Evolutionary conservation across 2,329 filamentous ascomycete species (phyloP), one percentile per base, ranked within the genome.

Genomic region (Aschersonia sp.): DNA sequence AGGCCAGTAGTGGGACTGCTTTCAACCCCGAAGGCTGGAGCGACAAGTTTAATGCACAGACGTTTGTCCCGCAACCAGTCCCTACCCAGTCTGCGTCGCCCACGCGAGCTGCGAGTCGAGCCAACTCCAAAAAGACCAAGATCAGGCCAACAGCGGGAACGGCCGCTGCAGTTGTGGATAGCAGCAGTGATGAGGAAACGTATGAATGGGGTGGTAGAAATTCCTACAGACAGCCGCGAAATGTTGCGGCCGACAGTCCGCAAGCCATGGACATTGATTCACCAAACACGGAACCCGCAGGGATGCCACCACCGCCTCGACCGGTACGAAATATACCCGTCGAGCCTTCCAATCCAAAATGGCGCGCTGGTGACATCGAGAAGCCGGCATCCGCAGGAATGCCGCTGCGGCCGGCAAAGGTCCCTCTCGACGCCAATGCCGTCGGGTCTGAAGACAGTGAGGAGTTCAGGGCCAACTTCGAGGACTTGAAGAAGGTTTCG

Each of bases 251-350:
- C 9, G 67, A 67, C 37, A 77, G 72, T 51, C 73, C 76, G 3
- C 75, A 72, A 49, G 76, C 77, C 11, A 83, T 83, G 79, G 79
- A 83, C 52, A 80, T 83, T 45, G 79, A 83, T 54, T 69, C 73
- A 5, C 74, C 76, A 45, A 61, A 56, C 37, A 53, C 49, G 5
- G 45, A 41, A 56, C 63, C 52, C 47, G 56, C 41, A 53, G 59
- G 44, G 46, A 55, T 44, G 35, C 49, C 45, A 7, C 50, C 54
- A 8, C 50, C 50, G 11, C 51, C 52, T 44, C 39, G 52, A 30
- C 51, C 46, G 35, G 68, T 68, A 22, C 69, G 77, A 32, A 76
- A 72, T 39, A 77, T 80, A 39, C 68, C 69, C 1, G 72, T 79
- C 10, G 77, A 80, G 54, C 77, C 77, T 0, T 71, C 74, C 2